These are phyloP conservation scores for Schrenkiella parvula DNA, from an alignment of 345 rosid genomes.

Conservation along the genomic window DNA sequence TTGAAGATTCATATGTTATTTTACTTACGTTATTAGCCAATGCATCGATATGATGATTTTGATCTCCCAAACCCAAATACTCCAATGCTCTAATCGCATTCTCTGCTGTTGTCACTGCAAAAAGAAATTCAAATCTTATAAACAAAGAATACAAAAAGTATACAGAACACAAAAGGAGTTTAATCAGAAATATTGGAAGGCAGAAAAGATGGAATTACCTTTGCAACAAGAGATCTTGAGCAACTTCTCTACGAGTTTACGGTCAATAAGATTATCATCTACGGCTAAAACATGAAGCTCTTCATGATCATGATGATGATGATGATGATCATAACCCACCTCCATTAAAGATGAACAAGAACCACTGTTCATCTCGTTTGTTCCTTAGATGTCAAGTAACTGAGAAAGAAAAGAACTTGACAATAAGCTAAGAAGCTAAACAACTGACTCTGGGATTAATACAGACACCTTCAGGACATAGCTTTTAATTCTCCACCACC, in stretches of 20 bases:
- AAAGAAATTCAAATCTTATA: background rate
- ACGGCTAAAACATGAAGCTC: conserved; percentile 75
- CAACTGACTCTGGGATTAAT: conserved; percentile 1
- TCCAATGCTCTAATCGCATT: conserved; percentile 77
- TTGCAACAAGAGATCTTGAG: conserved; percentile 67
- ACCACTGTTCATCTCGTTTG: conserved; percentile 22
- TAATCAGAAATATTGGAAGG: background rate
- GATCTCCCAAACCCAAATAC: conserved; percentile 60
- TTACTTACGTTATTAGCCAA: conserved; percentile 24
- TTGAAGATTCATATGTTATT: background rate
- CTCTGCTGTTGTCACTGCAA: conserved; percentile 79
- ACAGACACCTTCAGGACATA: background rate
- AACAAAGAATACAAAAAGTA: background rate
- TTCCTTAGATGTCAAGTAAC: conserved; percentile 17
- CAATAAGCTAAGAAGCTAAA: conserved; percentile 10
- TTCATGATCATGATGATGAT: conserved; percentile 12
- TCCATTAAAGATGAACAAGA: conserved; percentile 33
- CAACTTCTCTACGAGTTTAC: conserved; percentile 59
- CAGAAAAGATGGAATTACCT: conserved; percentile 35
- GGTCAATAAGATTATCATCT: conserved; percentile 76
- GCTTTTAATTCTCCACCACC: conserved; percentile 11
- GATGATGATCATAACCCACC: conserved; percentile 17
- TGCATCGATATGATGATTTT: conserved; percentile 27
- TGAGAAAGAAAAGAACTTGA: conserved; percentile 8
- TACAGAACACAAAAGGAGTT: background rate